Evolutionary conservation across 352 stramenopile species (phyloP), one percentile per base, ranked within the genome.

Genomic region (Globisporangium heterothallicum): DNA sequence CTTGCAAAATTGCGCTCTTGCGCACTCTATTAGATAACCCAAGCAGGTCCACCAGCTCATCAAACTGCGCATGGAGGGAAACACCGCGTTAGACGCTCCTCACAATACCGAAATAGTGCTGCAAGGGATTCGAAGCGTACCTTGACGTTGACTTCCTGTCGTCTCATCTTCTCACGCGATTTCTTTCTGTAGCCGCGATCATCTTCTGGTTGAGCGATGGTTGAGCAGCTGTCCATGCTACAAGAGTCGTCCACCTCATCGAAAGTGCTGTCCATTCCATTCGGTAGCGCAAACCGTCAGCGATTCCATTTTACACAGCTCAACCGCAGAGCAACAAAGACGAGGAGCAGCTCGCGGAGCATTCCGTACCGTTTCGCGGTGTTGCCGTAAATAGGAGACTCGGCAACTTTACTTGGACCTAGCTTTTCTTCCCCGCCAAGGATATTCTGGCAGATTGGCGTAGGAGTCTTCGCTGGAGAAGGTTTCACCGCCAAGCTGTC

Each of bases 131-230:
- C n/a, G n/a, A n/a, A n/a, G 16, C 51, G 25, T 62, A 87, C 76
- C 73, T 87, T 86, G 52, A 86, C 68, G 54, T 90, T 90, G 38
- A 90, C 78, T 56, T 90, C 78, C 62, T 86, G 78, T 54, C 78
- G 72, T 32, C 76, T 68, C 72, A 86, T 86, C 58, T 87, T 90
- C 41, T 90, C 78, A 13, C 78, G 62, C 14, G 76, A 88, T 46
- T 90, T 90, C 56, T 90, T 90, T 16, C 76, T 66, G 46, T 73
- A 83, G 8, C 78, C 74, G 46, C 75, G 67, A 38, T 85, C 73
- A 29, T 86, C 75, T 49, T 89, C 72, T 9, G 54, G 61, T 29
- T 59, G 44, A 2, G 46, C 63, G 35, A 84, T 84, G 25, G 71
- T 79, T n/a, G 71, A 69, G 47, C 76, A 84, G 42, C 64, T 74